Conservation (phyloP, 2,329 filamentous ascomycete species). For the Botrytis deweyae region DNA sequence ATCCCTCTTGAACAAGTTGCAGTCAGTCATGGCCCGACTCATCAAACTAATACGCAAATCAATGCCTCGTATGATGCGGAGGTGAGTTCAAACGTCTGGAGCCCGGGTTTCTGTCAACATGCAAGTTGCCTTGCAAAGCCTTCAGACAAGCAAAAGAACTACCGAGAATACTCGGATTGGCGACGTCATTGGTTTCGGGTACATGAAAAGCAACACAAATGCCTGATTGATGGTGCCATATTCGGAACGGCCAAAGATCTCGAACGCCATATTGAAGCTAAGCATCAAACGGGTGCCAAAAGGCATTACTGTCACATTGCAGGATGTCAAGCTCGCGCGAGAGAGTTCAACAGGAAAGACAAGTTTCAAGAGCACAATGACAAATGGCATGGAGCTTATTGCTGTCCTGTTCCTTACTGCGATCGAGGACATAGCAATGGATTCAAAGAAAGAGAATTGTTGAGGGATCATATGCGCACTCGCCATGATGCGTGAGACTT, state of each 20-base stretch:
- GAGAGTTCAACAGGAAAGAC: background rate
- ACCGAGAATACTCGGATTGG: background rate
- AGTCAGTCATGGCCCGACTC: rapidly evolving
- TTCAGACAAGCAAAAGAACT: background rate
- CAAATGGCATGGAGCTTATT: background rate
- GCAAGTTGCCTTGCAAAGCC: background rate
- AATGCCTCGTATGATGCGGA: background rate
- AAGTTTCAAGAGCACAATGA: background rate
- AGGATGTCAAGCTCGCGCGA: background rate
- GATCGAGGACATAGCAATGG: background rate
- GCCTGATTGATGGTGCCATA: background rate
- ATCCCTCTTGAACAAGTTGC: background rate
- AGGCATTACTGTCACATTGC: background rate
- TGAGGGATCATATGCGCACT: background rate
- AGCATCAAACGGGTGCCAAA: background rate
- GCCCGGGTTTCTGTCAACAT: background rate
- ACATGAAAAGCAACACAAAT: background rate
- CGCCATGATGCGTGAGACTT: background rate
- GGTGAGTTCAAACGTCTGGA: background rate
- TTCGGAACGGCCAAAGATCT: background rate
- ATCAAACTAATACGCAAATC: background rate
- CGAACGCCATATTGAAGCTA: background rate
- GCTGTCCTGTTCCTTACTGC: background rate
- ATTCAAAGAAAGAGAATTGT: background rate
- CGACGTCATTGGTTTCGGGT: background rate